Conservation (phyloP, 148 eudicot genomes). For the Diospyros lotus region DNA sequence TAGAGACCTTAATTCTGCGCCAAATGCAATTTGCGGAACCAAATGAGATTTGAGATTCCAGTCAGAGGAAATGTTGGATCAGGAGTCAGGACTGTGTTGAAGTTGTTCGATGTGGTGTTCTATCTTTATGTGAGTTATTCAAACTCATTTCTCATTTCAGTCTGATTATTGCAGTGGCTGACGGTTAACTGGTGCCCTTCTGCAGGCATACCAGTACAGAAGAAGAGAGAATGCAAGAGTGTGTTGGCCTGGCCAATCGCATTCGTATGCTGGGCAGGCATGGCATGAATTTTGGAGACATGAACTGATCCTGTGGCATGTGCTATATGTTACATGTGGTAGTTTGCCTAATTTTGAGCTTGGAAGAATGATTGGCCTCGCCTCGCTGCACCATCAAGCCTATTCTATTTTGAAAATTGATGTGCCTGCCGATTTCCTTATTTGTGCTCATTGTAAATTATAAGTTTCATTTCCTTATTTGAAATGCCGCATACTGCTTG, state of each 20-base stretch:
- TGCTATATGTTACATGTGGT: no score
- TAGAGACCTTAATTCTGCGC: not conserved
- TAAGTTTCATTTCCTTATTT: no score
- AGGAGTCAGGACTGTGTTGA: not conserved
- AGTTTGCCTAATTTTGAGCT: no score
- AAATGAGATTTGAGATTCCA: not conserved
- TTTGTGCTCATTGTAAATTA: no score
- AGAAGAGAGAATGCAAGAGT: not conserved
- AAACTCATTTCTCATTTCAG: not conserved
- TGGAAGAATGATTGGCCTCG: no score
- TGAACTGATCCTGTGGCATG: no score
- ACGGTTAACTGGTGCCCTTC: not conserved
- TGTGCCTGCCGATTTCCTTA: no score
- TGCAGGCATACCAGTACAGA: slow-evolving; percentile 5
- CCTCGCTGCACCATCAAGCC: no score
- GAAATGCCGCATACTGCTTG: no score
- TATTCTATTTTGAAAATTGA: no score
- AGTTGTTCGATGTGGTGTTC: not conserved
- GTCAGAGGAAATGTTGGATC: not conserved
- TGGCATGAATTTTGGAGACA: no score
- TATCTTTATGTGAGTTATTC: not conserved
- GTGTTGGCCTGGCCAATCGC: not conserved
- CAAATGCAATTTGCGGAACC: not conserved
- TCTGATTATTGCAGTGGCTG: not conserved
- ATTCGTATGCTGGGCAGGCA: not conserved